These are phyloP conservation scores for Takakia lepidozioides DNA, from an alignment of 225 moss, liverwort and hornwort genomes.

Conservation along the genomic window DNA sequence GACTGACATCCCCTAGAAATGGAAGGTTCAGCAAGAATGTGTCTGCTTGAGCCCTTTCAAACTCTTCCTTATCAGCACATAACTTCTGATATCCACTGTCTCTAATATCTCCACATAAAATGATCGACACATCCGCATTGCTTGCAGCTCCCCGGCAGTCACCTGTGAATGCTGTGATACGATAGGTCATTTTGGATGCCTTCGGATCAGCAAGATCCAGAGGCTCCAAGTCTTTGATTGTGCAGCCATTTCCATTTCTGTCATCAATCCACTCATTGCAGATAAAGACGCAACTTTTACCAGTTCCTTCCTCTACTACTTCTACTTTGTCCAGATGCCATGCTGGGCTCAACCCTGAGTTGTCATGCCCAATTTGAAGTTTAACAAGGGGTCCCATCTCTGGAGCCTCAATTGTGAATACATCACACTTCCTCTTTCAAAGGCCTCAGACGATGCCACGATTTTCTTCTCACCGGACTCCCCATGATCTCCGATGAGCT, in stretches of 20 bases:
- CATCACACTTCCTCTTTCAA: neutral
- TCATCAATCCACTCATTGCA: conserved; percentile 1
- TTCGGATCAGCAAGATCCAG: conserved; percentile 3
- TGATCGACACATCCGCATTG: neutral
- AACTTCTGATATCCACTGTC: conserved; percentile 1
- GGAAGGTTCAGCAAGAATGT: neutral
- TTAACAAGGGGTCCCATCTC: neutral
- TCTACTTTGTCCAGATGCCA: conserved; percentile 4
- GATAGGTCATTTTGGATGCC: neutral
- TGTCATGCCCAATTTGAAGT: conserved; percentile 3
- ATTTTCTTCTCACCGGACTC: neutral
- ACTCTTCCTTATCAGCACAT: neutral
- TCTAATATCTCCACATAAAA: neutral
- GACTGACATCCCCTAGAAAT: neutral
- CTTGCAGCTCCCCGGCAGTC: conserved; percentile 1
- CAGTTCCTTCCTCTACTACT: neutral
- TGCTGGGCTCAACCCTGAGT: neutral
- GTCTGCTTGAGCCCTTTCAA: neutral
- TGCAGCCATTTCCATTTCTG: neutral
- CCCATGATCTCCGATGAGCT: neutral
- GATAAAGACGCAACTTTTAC: conserved; percentile 1
- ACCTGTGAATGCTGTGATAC: neutral
- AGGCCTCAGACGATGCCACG: neutral
- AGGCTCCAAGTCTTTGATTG: neutral
- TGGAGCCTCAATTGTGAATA: neutral